Percentiles rank a stretch among this genome's conserved stretches.
phyloP scores from a whole-genome alignment of 441 rosid genomes.

The Mallotus repandus region DNA sequence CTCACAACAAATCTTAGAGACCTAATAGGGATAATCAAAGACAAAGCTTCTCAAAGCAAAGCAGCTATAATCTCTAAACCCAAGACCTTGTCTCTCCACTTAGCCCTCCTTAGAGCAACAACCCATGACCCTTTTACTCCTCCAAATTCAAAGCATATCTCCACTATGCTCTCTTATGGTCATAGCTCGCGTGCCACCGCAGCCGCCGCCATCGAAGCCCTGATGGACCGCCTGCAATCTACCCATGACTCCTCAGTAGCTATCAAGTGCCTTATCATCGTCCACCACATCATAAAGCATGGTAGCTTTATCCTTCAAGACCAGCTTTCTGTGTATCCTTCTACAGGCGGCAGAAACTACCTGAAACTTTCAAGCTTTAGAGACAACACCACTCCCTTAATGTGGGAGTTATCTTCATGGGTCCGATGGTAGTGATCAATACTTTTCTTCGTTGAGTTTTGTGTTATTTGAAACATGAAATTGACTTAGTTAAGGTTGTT shows the following conservation, averaged over 20 bases:
- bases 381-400: slow-evolving; percentile 46
- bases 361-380: slow-evolving; percentile 74
- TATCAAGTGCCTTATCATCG: slow-evolving; percentile 60
- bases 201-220: slow-evolving; percentile 52
- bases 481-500: not conserved
- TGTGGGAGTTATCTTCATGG: slow-evolving; percentile 88
- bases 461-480: not conserved
- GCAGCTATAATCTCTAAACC: slow-evolving; percentile 57
- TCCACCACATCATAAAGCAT: slow-evolving; percentile 61
- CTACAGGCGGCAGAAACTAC: slow-evolving; percentile 76
- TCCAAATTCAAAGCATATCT: slow-evolving; percentile 55
- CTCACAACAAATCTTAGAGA: slow-evolving; percentile 46
- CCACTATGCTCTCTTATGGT: slow-evolving; percentile 58
- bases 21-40: slow-evolving; percentile 61
- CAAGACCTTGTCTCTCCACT: slow-evolving; percentile 42
- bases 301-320: slow-evolving; percentile 86
- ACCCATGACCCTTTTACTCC: slow-evolving; percentile 63
- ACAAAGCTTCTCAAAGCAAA: slow-evolving; percentile 78
- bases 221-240: slow-evolving; percentile 85
- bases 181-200: slow-evolving; percentile 72
- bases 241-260: slow-evolving; percentile 73
- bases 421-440: slow-evolving; percentile 53
- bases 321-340: slow-evolving; percentile 76
- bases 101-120: slow-evolving; percentile 74
- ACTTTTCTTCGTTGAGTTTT: not conserved